Evolutionary conservation across 2,329 filamentous ascomycete genomes (phyloP), one percentile per base, ranked within the genome.

Genomic region (Trichophyton benhamiae): DNA sequence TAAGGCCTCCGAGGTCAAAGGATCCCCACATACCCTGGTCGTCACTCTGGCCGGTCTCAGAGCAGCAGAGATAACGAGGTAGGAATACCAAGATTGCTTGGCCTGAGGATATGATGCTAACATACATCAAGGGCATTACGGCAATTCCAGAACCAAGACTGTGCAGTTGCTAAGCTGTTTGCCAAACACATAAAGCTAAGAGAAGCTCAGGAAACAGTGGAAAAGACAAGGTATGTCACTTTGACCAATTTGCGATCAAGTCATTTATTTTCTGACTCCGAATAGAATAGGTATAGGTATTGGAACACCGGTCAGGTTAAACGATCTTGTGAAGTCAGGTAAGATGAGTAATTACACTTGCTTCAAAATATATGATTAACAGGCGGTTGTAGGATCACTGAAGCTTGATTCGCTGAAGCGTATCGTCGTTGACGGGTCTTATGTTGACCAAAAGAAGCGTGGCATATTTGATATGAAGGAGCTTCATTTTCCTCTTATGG

Each of bases 181-280:
- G 92, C 94, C 36, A 99, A 99, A 74, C 94, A 99, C 73, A 95
- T 99, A 78, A 99, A 99, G 76, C 76, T 99, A 9, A 83, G 89
- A 60, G 92, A 97, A 68, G 88, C 91, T 38, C 84, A 91, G 59
- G 80, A 87, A 63, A 88, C 88, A 70, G 83, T 95, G 48, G 81
- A 87, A 68, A 82, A 79, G 65, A 78, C 78, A 59, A 81, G 80
- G 78, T 81, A 71, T 44, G n/a, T 15, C 49, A 72, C 67, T 44
- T 33, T 30, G 5, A 22, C 27, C 3, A 3, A 3, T 9, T n/a
- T 1, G 3, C n/a, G 17, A n/a, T 22, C 7, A 7, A 22, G 3
- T 25, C 2, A 49, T 20, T 20, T 13, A 3, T 57, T 49, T 57
- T 22, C 61, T 59, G 22, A 59, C 27, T 36, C 36, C 15, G 60